Base-by-base conservation (phyloP, 1,284 basidiomycete genomes). In the Jaminaea rosea region DNA sequence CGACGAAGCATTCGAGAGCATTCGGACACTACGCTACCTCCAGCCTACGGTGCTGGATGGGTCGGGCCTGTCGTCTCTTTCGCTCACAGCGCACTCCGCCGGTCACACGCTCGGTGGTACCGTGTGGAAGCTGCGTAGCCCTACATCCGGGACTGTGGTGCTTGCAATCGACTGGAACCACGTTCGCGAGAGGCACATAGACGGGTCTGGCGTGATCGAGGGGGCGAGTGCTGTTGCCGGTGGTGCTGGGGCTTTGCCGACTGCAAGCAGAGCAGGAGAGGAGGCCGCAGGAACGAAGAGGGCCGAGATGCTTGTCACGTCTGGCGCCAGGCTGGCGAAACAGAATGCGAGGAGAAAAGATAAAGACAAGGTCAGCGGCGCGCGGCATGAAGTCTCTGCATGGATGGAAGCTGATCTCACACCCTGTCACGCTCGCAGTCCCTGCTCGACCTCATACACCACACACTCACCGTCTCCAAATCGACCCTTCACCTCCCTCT, bases 141-240 rank as follows among this genome's bases (percentile, higher is more conserved):
- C 94, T 1, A 91, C 90, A 0, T 88, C 89, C 7, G 93, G 92
- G 6, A 97, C 94, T 2, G 85, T 98, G 17, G 79, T 98, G 26
- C 94, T 98, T 72, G 93, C 92, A 10, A 88, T 97, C 17, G 84
- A 93, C 63, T 82, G 97, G 78, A 98, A 98, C 73, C 94, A 99
- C 74, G 92, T 91, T 80, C 83, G 84, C 53, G 94, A 99, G 75
- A 83, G 92, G 29, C 94, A 97, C 77, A 79, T 99, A 26, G 92
- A 98, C 61, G 91, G 91, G 32, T 94, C 93, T 2, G 87, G 94
- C 13, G 49, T 73, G 21, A 54, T 73, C 1, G 58, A 48, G n/a
- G 19, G 29, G 13, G 26, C 62, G 4, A 58, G 64, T 1, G 58
- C 61, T 1, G 45, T 39, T 10, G 58, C 49, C 7, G 52, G 56